These are phyloP conservation scores for Pelargonium fulgidum DNA, from an alignment of 441 rosid genomes.

Conservation along the genomic window DNA sequence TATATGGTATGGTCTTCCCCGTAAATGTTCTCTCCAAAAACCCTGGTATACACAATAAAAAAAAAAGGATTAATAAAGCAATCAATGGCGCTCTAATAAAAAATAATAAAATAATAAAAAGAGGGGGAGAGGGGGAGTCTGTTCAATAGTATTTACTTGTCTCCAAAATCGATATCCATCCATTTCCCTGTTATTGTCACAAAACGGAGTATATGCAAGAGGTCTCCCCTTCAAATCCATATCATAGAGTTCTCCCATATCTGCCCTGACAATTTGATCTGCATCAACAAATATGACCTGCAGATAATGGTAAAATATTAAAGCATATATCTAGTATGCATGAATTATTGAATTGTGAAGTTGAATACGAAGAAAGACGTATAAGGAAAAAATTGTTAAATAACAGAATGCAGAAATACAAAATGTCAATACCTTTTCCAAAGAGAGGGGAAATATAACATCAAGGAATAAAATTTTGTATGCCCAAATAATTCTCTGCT, in stretches of 20 bases:
- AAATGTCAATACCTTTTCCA: slow-evolving; percentile 65
- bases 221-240: slow-evolving; percentile 97
- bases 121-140: no score
- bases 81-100: neutral
- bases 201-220: slow-evolving; percentile 98
- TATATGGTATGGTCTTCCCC: slow-evolving; percentile 86
- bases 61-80: slow-evolving; percentile 6
- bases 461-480: slow-evolving; percentile 96
- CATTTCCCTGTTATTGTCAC: slow-evolving; percentile 97
- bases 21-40: slow-evolving; percentile 96
- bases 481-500: slow-evolving; percentile 98
- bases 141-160: slow-evolving; percentile 43
- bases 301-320: slow-evolving; percentile 8
- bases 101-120: neutral
- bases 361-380: neutral
- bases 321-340: neutral
- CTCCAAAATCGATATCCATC: slow-evolving; percentile 99
- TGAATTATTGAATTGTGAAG: neutral
- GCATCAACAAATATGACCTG: slow-evolving; percentile 99
- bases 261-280: slow-evolving; percentile 90
- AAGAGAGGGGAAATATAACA: slow-evolving; percentile 90
- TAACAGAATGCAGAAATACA: slow-evolving; percentile 5
- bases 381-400: neutral
- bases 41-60: slow-evolving; percentile 45
- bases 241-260: slow-evolving; percentile 97